These are phyloP conservation scores for Kodamaea arcana DNA, from an alignment of 1,139 yeast species.

Conservation along the genomic window DNA sequence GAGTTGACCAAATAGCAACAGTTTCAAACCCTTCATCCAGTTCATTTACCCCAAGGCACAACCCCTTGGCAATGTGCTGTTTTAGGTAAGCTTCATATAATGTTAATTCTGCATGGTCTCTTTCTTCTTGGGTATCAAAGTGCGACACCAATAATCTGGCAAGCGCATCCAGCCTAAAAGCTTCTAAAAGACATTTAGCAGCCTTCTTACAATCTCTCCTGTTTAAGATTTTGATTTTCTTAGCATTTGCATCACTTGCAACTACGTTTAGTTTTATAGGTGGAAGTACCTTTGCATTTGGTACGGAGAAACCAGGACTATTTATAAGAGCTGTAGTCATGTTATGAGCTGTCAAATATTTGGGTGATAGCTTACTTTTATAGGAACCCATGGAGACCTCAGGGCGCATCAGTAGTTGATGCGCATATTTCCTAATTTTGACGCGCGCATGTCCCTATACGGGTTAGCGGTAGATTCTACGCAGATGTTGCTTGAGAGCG, in stretches of 20 bases:
- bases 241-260: constrained; percentile 7
- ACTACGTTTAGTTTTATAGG: constrained; percentile 3
- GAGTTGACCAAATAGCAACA: constrained; percentile 60
- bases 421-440: neutral
- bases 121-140: constrained; percentile 33
- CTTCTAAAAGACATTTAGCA: constrained; percentile 46
- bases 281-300: constrained; percentile 7
- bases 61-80: constrained; percentile 55
- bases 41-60: constrained; percentile 48
- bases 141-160: constrained; percentile 46
- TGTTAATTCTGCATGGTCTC: constrained; percentile 38
- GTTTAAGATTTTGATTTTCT: constrained; percentile 26
- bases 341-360: too few species aligned
- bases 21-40: constrained; percentile 51
- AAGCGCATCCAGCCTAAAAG: constrained; percentile 52
- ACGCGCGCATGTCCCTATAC: too few species aligned
- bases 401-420: neutral
- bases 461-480: too few species aligned
- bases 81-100: constrained; percentile 55
- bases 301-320: constrained; percentile 1
- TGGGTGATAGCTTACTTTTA: too few species aligned
- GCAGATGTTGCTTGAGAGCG: too few species aligned
- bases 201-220: constrained; percentile 50
- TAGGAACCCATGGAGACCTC: neutral
- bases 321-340: neutral